Base-by-base conservation (phyloP, 75 land plant species). In the Pseudotsuga menziesii region DNA sequence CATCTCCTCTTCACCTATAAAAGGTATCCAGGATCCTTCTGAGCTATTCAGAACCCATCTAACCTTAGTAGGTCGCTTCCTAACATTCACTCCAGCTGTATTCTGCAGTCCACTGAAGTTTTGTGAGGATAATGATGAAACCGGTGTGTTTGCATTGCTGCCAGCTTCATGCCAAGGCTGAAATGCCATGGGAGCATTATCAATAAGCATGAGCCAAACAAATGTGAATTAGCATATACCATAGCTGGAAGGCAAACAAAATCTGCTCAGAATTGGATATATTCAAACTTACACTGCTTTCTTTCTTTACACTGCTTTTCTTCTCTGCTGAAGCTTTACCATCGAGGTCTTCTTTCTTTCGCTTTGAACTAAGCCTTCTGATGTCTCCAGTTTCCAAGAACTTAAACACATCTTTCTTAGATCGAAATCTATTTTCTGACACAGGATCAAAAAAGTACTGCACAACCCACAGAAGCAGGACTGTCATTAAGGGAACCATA, bases 361-460 rank as follows among this genome's bases (percentile, higher is more conserved):
- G 62, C n/a, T 58, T 73, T 26, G 58, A 13, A 29, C 41, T 4
- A 25, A 1, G 12, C 69, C 57, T 61, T 15, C 19, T 27, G 48
- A 48, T 17, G 12, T 69, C 62, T 14, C 35, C 71, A 48, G 14
- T 23, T 59, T 62, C 69, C 60, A 85, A 77, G 66, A 70, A 85
- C 9, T 56, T 32, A 56, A 56, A 70, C 77, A 85, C 83, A 55
- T 82, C 80, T 26, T 39, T 77, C 78, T 64, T 82, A 70, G 87
- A 82, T 60, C 73, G 22, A 41, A 82, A 85, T 72, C 66, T 70
- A 2, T 35, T 58, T 32, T 63, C 58, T 52, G 59, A 56, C 29
- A 70, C 56, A 16, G 83, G 83, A 62, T 57, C 77, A 77, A 73
- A 52, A 57, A 80, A 82, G 26, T 64, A 80, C 88, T 86, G 75